These are phyloP conservation scores for Colletotrichum godetiae DNA, from an alignment of 2,329 filamentous ascomycete genomes.

Conservation along the genomic window DNA sequence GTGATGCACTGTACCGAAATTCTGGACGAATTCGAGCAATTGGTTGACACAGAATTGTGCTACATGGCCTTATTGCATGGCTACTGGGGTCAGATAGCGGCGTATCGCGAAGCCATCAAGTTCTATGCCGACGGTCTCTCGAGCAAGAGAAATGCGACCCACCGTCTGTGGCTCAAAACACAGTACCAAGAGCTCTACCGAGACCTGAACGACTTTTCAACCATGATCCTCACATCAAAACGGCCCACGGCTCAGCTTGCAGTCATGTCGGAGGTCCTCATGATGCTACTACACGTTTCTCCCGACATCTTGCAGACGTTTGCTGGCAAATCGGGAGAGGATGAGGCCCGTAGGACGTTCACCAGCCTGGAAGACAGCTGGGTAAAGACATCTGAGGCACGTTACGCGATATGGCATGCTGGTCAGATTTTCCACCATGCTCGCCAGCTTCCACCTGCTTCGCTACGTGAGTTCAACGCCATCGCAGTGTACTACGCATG, in stretches of 20 bases:
- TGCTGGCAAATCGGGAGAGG: constrained; percentile 53
- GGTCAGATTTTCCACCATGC: constrained; percentile 42
- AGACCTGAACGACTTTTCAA: constrained; percentile 42
- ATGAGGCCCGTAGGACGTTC: constrained; percentile 49
- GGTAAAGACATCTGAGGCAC: constrained; percentile 47
- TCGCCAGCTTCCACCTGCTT: constrained; percentile 32
- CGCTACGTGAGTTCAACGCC: constrained; percentile 39
- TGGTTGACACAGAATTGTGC: constrained; percentile 46
- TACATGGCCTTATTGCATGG: constrained; percentile 43
- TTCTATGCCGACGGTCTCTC: constrained; percentile 39
- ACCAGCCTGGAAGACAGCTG: constrained; percentile 47
- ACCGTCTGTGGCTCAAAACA: constrained; percentile 43
- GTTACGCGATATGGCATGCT: constrained; percentile 44
- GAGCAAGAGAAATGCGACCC: constrained; percentile 31
- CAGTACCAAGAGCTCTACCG: constrained; percentile 46
- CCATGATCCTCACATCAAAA: constrained; percentile 35
- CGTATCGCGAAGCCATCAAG: constrained; percentile 44
- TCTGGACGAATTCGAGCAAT: constrained; percentile 29
- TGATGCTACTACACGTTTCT: constrained; percentile 50
- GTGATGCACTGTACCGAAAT: constrained; percentile 35
- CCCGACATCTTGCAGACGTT: constrained; percentile 55
- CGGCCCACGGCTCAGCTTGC: constrained; percentile 29
- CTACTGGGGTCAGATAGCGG: constrained; percentile 46
- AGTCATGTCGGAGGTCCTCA: constrained; percentile 32
- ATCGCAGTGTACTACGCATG: constrained; percentile 44